A percentile compares a stretch with the other conserved stretches of the same genome.
Conservation (phyloP, 2,329 filamentous ascomycete genomes). For the Knufia petricola region DNA sequence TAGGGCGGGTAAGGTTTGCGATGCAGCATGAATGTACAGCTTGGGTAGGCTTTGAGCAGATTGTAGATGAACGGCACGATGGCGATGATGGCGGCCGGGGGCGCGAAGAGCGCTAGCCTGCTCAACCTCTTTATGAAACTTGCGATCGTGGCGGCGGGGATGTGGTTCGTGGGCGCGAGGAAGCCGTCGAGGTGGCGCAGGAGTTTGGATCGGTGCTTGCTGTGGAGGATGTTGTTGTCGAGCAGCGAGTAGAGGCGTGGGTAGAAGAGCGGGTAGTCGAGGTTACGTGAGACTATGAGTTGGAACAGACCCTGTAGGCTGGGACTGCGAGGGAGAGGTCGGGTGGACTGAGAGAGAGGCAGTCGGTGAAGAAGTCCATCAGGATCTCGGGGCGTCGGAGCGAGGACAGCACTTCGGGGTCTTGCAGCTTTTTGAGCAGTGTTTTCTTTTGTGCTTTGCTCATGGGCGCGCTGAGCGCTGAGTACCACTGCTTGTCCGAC, state of each 20-base stretch:
- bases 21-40: constrained; percentile 94
- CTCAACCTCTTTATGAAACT: constrained; percentile 95
- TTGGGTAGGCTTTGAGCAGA: constrained; percentile 77
- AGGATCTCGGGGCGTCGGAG: constrained; percentile 73
- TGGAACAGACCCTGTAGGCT: constrained; percentile 91
- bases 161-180: constrained; percentile 70
- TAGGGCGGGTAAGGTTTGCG: constrained; percentile 54
- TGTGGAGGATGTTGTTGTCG: constrained; percentile 77
- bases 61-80: constrained; percentile 95
- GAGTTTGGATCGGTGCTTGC: constrained; percentile 86
- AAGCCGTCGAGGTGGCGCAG: constrained; percentile 89
- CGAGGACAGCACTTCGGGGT: constrained; percentile 48
- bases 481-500: constrained; percentile 18
- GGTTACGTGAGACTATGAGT: constrained; percentile 82
- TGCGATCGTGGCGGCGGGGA: constrained; percentile 80
- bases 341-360: constrained; percentile 60
- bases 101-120: constrained; percentile 73
- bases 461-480: constrained; percentile 34
- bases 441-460: constrained; percentile 67
- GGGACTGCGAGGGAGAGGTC: constrained; percentile 72
- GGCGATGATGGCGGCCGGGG: constrained; percentile 78
- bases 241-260: constrained; percentile 86
- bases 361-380: constrained; percentile 95
- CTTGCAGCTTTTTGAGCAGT: constrained; percentile 47
- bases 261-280: constrained; percentile 95